phyloP scores from a whole-genome alignment of 768 basidiomycete species.

The Crassisporium funariophilum region DNA sequence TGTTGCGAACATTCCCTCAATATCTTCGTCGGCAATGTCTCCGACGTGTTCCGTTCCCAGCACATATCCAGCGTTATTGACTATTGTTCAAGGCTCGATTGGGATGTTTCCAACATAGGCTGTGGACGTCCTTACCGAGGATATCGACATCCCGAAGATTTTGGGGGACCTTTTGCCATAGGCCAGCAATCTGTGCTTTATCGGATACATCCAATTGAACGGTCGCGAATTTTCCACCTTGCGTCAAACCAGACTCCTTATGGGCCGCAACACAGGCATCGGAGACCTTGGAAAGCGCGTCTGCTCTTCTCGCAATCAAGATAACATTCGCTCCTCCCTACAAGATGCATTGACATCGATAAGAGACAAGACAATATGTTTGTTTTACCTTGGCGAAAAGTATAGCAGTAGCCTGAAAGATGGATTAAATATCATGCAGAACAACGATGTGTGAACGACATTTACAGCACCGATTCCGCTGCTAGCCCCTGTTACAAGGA shows the following conservation, averaged over 20 bases:
- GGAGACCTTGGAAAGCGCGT: slow-evolving; percentile 70
- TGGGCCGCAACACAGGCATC: slow-evolving; percentile 70
- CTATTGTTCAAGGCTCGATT: slow-evolving; percentile 24
- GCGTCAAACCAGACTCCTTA: slow-evolving; percentile 66
- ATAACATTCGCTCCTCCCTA: slow-evolving; percentile 89
- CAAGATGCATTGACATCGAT: neutral
- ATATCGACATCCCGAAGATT: slow-evolving; percentile 79
- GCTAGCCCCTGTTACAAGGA: slow-evolving; percentile 88
- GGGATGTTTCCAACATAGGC: neutral
- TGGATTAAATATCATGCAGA: neutral
- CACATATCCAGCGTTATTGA: slow-evolving; percentile 84
- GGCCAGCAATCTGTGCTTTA: slow-evolving; percentile 63
- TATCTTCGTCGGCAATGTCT: slow-evolving; percentile 70
- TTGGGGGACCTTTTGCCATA: slow-evolving; percentile 72
- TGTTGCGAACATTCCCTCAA: slow-evolving; percentile 82
- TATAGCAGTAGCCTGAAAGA: slow-evolving; percentile 73
- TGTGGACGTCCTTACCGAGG: slow-evolving; percentile 55
- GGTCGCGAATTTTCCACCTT: slow-evolving; percentile 77
- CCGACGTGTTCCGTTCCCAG: slow-evolving; percentile 88
- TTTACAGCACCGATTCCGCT: slow-evolving; percentile 87
- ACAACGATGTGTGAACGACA: slow-evolving; percentile 5
- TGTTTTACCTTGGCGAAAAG: slow-evolving; percentile 84
- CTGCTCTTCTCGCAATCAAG: slow-evolving; percentile 76
- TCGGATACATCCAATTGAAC: slow-evolving; percentile 83
- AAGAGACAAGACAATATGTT: neutral